Conservation (phyloP, 169 alveolate species). For the Plasmodium ovale region DNA sequence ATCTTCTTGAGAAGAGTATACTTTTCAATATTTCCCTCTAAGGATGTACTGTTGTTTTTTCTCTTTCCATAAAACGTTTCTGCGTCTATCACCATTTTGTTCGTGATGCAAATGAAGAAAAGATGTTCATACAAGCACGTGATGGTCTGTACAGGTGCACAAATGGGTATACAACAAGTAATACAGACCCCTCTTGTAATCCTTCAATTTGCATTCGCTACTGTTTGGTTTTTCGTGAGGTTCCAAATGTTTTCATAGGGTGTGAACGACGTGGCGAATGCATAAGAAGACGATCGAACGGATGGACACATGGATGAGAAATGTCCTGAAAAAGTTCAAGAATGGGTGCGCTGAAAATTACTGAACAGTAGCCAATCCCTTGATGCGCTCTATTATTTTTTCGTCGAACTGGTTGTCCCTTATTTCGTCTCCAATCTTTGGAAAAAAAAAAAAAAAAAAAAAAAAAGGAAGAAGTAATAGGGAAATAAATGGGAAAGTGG, state of each 20-base stretch:
- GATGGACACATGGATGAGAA: neutral
- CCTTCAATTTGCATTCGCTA: too few species aligned
- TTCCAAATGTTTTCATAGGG: too few species aligned
- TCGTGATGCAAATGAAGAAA: too few species aligned
- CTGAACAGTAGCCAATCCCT: conserved; percentile 5
- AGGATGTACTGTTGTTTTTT: conserved; percentile 6
- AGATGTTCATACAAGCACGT: too few species aligned
- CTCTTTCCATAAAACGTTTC: conserved; percentile 65
- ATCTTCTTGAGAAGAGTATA: conserved; percentile 39
- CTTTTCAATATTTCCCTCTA: conserved; percentile 48
- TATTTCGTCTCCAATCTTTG: conserved; percentile 68
- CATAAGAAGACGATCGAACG: too few species aligned
- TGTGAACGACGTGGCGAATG: too few species aligned
- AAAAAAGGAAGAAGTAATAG: neutral
- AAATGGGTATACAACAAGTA: too few species aligned
- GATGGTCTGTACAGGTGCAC: too few species aligned
- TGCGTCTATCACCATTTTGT: conserved; percentile 44
- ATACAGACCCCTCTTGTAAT: too few species aligned
- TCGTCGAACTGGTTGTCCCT: conserved; percentile 63
- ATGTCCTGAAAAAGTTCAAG: neutral
- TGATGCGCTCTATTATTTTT: conserved; percentile 44
- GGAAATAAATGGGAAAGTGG: neutral
- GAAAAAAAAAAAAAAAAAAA: conserved; percentile 18
- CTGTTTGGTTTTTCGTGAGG: too few species aligned
- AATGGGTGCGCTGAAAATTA: neutral